Conservation (phyloP, 192 early-diverging fungal genomes). For the Fimicolochytrium jonesii region DNA sequence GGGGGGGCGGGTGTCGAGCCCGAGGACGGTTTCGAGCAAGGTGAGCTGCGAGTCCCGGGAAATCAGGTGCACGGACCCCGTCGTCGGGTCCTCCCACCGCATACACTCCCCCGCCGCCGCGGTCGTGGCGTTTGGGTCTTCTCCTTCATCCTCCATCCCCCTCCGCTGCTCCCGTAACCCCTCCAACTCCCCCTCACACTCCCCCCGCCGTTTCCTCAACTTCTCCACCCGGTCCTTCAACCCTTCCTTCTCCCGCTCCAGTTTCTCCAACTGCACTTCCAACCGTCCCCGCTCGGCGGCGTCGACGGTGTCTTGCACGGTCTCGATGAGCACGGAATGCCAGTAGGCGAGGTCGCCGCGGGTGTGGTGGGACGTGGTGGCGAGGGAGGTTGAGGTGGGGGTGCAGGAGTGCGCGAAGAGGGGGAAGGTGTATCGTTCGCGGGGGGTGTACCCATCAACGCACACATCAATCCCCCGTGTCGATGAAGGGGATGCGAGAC, state of each 20-base stretch:
- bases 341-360: constrained; percentile 34
- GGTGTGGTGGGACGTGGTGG: constrained; percentile 13
- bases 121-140: too few relatives aligned
- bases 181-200: constrained; percentile 35
- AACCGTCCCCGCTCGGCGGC: constrained; percentile 28
- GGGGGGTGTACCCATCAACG: constrained; percentile 17
- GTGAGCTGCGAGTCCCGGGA: constrained; percentile 27
- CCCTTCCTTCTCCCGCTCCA: constrained; percentile 25
- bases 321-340: constrained; percentile 42
- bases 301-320: constrained; percentile 37
- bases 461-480: background rate
- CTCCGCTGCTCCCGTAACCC: constrained; percentile 30
- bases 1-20: constrained; percentile 25
- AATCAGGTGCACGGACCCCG: constrained; percentile 36
- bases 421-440: constrained; percentile 36
- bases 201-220: constrained; percentile 32
- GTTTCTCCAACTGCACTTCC: constrained; percentile 29
- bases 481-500: too few relatives aligned
- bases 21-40: constrained; percentile 39
- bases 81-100: constrained; percentile 26
- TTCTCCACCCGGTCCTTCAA: constrained; percentile 23
- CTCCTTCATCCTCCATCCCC: constrained; percentile 36
- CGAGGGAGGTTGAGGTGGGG: too few relatives aligned
- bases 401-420: constrained; percentile 42
- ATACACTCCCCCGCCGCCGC: too few relatives aligned